These are phyloP conservation scores for Cystofilobasidium capitatum DNA, from an alignment of 768 basidiomycete genomes.

Conservation along the genomic window DNA sequence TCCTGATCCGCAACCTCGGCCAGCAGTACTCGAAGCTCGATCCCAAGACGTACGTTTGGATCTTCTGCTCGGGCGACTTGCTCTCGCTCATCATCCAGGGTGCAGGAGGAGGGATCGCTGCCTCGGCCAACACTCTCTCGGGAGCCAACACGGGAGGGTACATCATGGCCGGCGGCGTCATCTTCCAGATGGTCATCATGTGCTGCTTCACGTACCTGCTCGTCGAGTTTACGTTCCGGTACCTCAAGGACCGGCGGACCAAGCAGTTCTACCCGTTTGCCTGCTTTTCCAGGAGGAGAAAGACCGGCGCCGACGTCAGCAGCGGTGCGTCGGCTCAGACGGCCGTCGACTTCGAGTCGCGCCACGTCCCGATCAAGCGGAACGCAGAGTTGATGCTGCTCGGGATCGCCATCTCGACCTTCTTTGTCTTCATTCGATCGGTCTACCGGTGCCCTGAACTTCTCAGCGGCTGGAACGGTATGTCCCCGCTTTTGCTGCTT, in stretches of 20 bases:
- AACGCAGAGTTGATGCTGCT: background rate
- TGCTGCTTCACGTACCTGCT: conserved; percentile 43
- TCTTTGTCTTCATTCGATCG: conserved; percentile 10
- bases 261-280: background rate
- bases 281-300: background rate
- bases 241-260: conserved; percentile 32
- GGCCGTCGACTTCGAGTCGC: too few relatives aligned
- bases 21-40: conserved; percentile 45
- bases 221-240: conserved; percentile 46
- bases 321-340: too few relatives aligned
- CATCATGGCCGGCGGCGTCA: conserved; percentile 18
- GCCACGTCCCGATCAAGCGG: background rate
- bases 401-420: background rate
- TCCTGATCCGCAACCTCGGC: conserved; percentile 45
- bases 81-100: conserved; percentile 56
- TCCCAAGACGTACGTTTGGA: conserved; percentile 29
- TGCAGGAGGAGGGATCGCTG: conserved; percentile 54
- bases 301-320: background rate
- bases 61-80: conserved; percentile 45
- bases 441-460: conserved; percentile 7
- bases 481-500: too few relatives aligned
- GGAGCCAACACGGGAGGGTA: background rate
- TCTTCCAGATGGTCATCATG: conserved; percentile 40
- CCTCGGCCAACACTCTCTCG: conserved; percentile 28
- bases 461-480: conserved; percentile 3